These are phyloP conservation scores for Lecanicillium sp. DNA, from an alignment of 2,329 filamentous ascomycete genomes.

Conservation along the genomic window DNA sequence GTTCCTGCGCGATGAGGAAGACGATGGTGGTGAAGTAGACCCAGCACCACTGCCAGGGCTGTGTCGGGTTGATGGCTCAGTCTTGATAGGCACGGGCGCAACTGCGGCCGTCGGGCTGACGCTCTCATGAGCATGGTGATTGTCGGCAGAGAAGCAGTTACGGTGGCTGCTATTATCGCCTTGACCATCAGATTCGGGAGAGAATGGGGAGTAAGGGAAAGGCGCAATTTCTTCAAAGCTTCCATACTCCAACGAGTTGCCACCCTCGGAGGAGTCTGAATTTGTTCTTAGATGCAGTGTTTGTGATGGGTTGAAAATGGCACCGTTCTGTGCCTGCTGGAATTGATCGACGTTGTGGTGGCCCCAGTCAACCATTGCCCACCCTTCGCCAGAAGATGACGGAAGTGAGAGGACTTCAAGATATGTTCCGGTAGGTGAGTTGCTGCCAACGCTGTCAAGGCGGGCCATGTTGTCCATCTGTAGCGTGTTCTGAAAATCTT, in stretches of 20 bases:
- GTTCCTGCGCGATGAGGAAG: slow-evolving; percentile 49
- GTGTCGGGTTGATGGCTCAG: slow-evolving; percentile 46
- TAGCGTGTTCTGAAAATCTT: slow-evolving; percentile 61
- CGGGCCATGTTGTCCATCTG: slow-evolving; percentile 43
- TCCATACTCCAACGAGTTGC: slow-evolving; percentile 57
- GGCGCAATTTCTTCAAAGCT: slow-evolving; percentile 72
- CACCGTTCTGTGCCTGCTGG: slow-evolving; percentile 43
- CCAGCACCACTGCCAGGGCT: slow-evolving; percentile 53
- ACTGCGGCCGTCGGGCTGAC: slow-evolving; percentile 62
- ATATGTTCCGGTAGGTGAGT: slow-evolving; percentile 46
- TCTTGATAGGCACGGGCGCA: slow-evolving; percentile 62
- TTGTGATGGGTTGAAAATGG: slow-evolving; percentile 88
- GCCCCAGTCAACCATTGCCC: slow-evolving; percentile 72
- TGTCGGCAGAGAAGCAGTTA: slow-evolving; percentile 53
- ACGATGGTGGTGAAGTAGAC: slow-evolving; percentile 53
- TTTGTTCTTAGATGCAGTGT: slow-evolving; percentile 81
- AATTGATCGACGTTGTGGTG: slow-evolving; percentile 59
- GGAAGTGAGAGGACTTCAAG: slow-evolving; percentile 78
- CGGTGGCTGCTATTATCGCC: slow-evolving; percentile 53
- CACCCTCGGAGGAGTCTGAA: slow-evolving; percentile 74
- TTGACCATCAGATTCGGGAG: slow-evolving; percentile 70
- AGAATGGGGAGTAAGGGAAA: slow-evolving; percentile 72
- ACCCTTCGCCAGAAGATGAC: slow-evolving; percentile 78
- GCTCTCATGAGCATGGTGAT: slow-evolving; percentile 36
- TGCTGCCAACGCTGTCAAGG: slow-evolving; percentile 34